phyloP scores from a whole-genome alignment of 768 basidiomycete species.

The Psilocybe azurescens region DNA sequence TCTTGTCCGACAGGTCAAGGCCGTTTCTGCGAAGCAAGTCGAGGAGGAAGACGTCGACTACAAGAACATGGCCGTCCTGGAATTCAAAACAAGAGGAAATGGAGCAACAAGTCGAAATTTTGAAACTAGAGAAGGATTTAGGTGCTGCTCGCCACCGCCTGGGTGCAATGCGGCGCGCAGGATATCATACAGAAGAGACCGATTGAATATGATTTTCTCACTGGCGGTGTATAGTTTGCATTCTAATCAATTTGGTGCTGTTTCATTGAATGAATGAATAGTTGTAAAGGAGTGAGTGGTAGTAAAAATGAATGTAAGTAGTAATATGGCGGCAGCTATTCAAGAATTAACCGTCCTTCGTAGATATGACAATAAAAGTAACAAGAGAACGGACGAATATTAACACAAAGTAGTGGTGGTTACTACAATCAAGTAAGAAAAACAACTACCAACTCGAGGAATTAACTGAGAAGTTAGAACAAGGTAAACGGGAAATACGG shows the following conservation, averaged over 20 bases:
- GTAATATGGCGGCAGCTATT: constrained; percentile 16
- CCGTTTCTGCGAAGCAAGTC: constrained; percentile 83
- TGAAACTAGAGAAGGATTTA: constrained; percentile 95
- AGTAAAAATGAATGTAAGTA: constrained; percentile 12
- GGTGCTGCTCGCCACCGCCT: constrained; percentile 83
- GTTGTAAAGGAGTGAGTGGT: constrained; percentile 15
- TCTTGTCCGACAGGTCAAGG: constrained; percentile 95
- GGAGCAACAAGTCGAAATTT: constrained; percentile 99
- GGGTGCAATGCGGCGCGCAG: constrained; percentile 86
- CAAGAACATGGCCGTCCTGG: constrained; percentile 89
- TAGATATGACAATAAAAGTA: constrained; percentile 27
- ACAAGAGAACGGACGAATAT: constrained; percentile 20
- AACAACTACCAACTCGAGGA: constrained; percentile 9
- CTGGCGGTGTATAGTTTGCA: constrained; percentile 17
- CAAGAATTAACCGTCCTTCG: constrained; percentile 15
- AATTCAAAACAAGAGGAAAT: constrained; percentile 98
- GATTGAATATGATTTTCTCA: constrained; percentile 44
- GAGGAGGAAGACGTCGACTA: constrained; percentile 87
- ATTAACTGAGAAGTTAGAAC: constrained; percentile 18
- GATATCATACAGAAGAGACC: constrained; percentile 88
- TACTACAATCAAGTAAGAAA: constrained; percentile 7
- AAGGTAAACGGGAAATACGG: constrained; percentile 8
- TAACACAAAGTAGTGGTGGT: constrained; percentile 16
- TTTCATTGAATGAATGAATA: constrained; percentile 7
- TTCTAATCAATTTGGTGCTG: constrained; percentile 18